Evolutionary conservation across 768 basidiomycete genomes (phyloP), one percentile per base, ranked within the genome.

Genomic region (Plicaturopsis crispa): DNA sequence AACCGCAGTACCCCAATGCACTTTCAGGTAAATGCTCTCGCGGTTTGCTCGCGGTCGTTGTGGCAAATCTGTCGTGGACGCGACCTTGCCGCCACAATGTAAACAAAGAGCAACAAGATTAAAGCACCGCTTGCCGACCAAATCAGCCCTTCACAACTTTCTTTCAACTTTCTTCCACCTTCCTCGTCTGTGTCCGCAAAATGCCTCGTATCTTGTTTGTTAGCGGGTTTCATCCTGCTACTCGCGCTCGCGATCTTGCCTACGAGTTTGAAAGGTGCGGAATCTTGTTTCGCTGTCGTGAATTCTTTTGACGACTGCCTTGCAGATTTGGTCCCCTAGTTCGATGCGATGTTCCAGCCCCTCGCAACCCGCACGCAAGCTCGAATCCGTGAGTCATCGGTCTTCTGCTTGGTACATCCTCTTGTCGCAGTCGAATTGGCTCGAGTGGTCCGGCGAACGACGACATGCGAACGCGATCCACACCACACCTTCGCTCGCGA

Each of bases 161-260:
- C n/a, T 17, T 13, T 35, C 5, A 12, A 30, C 36, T 6, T 34
- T 8, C 13, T 34, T 34, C n/a, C 33, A 34, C 11, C 23, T 22
- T 37, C 6, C 16, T 33, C n/a, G 32, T 30, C 20, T 13, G 17
- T 6, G 24, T 31, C 11, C 35, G 40, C 21, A 46, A 40, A 30
- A 80, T 84, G 83, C 80, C 81, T 54, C 83, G 87, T 47, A 90
- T 89, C 47, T 73, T 90, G 43, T 91, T 88, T 49, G 87, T 91
- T 32, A 84, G 80, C 51, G 87, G 87, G 14, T 91, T 91, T 52
- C 80, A 86, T 48, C 80, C 83, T 4, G 61, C 75, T n/a, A 89
- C 85, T 3, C 77, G 86, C 17, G 88, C 89, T 6, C 72, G 81
- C 38, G 87, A 89, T 50, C 72, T 92, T 2, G 89, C 89, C 2